Evolutionary conservation across 768 basidiomycete species (phyloP).

Genomic region (Glaciozyma antarctica): DNA sequence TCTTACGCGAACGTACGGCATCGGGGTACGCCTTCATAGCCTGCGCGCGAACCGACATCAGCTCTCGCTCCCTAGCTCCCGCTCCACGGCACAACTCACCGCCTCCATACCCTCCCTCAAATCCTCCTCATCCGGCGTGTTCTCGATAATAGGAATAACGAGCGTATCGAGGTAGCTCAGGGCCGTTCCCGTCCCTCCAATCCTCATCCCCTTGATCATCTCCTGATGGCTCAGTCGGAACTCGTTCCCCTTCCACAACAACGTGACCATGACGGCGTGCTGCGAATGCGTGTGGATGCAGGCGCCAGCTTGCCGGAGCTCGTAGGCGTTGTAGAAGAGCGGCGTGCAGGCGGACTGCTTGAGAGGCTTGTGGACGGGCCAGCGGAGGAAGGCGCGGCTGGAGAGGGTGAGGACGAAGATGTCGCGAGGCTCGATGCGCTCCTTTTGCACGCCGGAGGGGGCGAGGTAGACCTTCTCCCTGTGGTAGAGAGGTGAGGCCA

Average conservation of each 20-base stretch:
- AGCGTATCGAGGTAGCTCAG: conserved; percentile 77
- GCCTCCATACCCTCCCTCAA: conserved; percentile 78
- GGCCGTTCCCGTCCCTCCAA: conserved; percentile 64
- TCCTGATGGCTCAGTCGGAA: conserved; percentile 83
- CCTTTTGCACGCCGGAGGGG: conserved; percentile 84
- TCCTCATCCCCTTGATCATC: conserved; percentile 86
- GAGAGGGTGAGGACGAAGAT: conserved; percentile 76
- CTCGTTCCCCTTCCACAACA: conserved; percentile 59
- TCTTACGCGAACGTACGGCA: conserved; percentile 50
- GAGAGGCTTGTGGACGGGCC: conserved; percentile 54
- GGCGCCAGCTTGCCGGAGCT: conserved; percentile 63
- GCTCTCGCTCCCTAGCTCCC: no score
- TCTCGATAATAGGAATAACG: conserved; percentile 77
- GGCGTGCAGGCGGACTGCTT: conserved; percentile 85
- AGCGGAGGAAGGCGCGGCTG: conserved; percentile 65
- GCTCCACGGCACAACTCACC: conserved; percentile 30
- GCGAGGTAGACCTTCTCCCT: conserved; percentile 69
- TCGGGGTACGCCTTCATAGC: conserved; percentile 73
- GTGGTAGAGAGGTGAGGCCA: background rate
- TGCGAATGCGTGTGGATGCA: conserved; percentile 90
- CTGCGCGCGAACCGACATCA: conserved; percentile 24
- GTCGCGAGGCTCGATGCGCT: conserved; percentile 68
- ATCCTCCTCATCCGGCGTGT: conserved; percentile 83
- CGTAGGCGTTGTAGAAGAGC: conserved; percentile 85
- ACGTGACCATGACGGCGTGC: conserved; percentile 77